A percentile compares a stretch with the other conserved stretches of the same genome.
These are phyloP conservation scores for Talaromyces liani DNA, from an alignment of 495 filamentous ascomycete species.

Conservation along the genomic window DNA sequence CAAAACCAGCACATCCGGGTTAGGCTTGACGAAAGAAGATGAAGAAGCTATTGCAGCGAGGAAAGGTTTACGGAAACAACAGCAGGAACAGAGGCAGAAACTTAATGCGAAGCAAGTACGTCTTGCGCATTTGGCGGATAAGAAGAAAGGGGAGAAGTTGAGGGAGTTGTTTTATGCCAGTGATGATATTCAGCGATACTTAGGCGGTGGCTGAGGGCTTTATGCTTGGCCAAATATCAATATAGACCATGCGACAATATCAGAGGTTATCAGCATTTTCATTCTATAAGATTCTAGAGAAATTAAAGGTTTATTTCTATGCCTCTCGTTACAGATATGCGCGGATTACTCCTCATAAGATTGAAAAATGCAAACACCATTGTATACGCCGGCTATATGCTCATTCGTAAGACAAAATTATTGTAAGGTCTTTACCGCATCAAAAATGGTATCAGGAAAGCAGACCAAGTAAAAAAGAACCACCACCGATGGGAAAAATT, in stretches of 20 bases:
- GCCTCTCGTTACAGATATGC: too few species aligned
- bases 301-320: too few species aligned
- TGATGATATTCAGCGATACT: slow-evolving; percentile 65
- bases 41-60: slow-evolving; percentile 26
- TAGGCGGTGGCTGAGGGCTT: slow-evolving; percentile 34
- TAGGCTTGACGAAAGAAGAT: slow-evolving; percentile 43
- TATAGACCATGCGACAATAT: too few species aligned
- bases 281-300: too few species aligned
- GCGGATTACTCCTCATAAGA: neutral
- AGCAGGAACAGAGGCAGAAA: slow-evolving; percentile 39
- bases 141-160: slow-evolving; percentile 54
- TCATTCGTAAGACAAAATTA: neutral
- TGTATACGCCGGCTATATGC: slow-evolving; percentile 1
- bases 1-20: slow-evolving; percentile 68
- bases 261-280: too few species aligned
- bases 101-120: slow-evolving; percentile 65
- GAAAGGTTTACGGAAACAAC: slow-evolving; percentile 28
- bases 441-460: slow-evolving; percentile 8
- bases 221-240: too few species aligned
- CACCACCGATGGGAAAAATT: neutral
- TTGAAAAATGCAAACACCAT: neutral
- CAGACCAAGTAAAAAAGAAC: neutral
- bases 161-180: slow-evolving; percentile 60
- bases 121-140: slow-evolving; percentile 51
- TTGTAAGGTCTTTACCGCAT: neutral